Evolutionary conservation across 2,329 filamentous ascomycete genomes (phyloP).

Genomic region (Aspergillus uvarum): DNA sequence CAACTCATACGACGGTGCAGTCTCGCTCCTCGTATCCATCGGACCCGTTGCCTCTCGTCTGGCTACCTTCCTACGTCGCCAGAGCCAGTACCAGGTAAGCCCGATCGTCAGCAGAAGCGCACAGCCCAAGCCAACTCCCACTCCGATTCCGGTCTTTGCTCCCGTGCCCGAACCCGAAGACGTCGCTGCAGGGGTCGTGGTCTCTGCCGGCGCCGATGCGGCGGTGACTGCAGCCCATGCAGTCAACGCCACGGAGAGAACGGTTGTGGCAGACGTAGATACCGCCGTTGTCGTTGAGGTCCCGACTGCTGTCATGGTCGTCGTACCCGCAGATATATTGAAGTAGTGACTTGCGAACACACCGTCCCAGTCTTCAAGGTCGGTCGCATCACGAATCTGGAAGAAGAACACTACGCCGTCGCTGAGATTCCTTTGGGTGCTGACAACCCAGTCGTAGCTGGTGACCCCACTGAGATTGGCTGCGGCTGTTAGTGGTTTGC

Average conservation of each 20-base stretch:
- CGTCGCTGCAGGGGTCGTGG: too few relatives aligned
- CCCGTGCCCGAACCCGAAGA: too few relatives aligned
- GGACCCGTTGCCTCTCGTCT: too few relatives aligned
- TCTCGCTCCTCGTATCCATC: too few relatives aligned
- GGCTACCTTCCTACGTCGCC: too few relatives aligned
- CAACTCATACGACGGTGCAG: too few relatives aligned
- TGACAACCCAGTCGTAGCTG: slow-evolving; percentile 3
- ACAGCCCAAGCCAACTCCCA: too few relatives aligned
- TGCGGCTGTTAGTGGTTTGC: not conserved
- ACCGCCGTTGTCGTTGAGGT: not conserved
- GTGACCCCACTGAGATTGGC: not conserved
- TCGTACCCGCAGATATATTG: not conserved
- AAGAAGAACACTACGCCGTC: slow-evolving; percentile 1
- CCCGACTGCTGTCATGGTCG: not conserved
- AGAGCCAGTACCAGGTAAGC: too few relatives aligned
- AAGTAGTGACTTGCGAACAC: not conserved
- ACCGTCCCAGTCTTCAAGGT: not conserved
- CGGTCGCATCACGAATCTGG: not conserved
- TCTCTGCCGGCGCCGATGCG: too few relatives aligned
- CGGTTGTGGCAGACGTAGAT: not conserved
- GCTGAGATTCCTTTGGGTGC: not conserved
- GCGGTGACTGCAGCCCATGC: not conserved
- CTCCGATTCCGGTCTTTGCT: too few relatives aligned
- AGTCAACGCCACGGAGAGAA: not conserved
- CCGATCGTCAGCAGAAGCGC: too few relatives aligned